phyloP scores from a whole-genome alignment of 805 yeast species.

The Blastobotrys mokoenaii region DNA sequence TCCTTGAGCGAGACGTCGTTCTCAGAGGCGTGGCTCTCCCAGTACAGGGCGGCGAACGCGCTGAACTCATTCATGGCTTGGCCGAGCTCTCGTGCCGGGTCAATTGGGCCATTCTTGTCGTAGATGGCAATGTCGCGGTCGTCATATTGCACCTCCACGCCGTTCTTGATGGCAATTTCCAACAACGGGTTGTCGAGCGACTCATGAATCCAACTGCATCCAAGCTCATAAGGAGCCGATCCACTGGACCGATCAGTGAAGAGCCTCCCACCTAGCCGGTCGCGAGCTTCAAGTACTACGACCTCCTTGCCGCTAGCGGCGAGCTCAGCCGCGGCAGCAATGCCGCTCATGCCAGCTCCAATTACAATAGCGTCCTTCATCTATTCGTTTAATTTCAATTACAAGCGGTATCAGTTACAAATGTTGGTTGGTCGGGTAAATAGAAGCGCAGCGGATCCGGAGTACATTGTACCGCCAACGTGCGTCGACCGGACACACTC shows the following conservation, averaged over 20 bases:
- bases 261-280: constrained; percentile 61
- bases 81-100: constrained; percentile 6
- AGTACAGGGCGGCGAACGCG: constrained; percentile 8
- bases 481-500: too few species aligned
- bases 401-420: background rate
- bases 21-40: constrained; percentile 1
- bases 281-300: constrained; percentile 55
- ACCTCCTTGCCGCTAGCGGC: constrained; percentile 37
- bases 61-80: constrained; percentile 8
- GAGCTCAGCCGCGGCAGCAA: constrained; percentile 58
- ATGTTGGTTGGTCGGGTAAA: background rate
- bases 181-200: constrained; percentile 55
- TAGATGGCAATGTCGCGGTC: constrained; percentile 1
- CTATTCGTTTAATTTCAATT: background rate
- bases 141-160: constrained; percentile 7
- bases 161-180: constrained; percentile 15
- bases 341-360: constrained; percentile 75
- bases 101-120: constrained; percentile 7
- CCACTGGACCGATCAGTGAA: constrained; percentile 34
- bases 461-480: too few species aligned
- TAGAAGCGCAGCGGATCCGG: too few species aligned
- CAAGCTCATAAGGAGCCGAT: constrained; percentile 47
- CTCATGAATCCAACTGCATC: constrained; percentile 84
- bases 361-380: constrained; percentile 36
- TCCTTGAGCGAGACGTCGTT: constrained; percentile 6